Evolutionary conservation across 2,329 filamentous ascomycete species (phyloP).

Genomic region (Claviceps humidiphila): DNA sequence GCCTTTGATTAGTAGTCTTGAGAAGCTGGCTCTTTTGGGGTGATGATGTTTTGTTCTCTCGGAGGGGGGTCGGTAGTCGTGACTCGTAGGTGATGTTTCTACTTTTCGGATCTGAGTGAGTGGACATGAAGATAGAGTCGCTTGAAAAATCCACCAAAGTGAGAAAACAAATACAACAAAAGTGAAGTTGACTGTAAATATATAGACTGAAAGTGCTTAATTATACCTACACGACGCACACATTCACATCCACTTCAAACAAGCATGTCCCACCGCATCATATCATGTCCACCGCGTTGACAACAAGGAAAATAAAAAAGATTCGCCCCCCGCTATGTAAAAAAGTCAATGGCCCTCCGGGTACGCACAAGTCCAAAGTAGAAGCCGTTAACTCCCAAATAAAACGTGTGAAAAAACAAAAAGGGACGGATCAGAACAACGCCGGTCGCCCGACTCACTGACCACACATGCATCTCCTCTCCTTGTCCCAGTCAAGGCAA

Average conservation of each 20-base stretch:
- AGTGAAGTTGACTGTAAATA: too few species aligned
- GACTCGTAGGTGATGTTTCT: too few species aligned
- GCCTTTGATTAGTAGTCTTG: constrained; percentile 34
- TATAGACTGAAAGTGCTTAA: too few species aligned
- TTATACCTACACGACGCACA: too few species aligned
- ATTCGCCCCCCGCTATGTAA: constrained; percentile 17
- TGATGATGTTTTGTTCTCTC: constrained; percentile 9
- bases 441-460: neutral
- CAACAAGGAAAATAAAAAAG: neutral
- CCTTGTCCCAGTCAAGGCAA: neutral
- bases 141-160: too few species aligned
- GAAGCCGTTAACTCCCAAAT: neutral
- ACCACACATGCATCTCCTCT: neutral
- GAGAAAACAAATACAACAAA: too few species aligned
- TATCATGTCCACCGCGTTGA: neutral
- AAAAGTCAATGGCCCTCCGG: constrained; percentile 5
- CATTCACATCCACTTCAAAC: neutral
- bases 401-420: neutral
- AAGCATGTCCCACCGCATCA: neutral
- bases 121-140: too few species aligned
- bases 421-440: neutral
- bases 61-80: too few species aligned
- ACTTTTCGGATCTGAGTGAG: too few species aligned
- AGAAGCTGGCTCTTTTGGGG: constrained; percentile 37
- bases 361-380: neutral